Evolutionary conservation across 345 rosid genomes (phyloP), one percentile per base, ranked within the genome.

Genomic region (Ceriops tagal): DNA sequence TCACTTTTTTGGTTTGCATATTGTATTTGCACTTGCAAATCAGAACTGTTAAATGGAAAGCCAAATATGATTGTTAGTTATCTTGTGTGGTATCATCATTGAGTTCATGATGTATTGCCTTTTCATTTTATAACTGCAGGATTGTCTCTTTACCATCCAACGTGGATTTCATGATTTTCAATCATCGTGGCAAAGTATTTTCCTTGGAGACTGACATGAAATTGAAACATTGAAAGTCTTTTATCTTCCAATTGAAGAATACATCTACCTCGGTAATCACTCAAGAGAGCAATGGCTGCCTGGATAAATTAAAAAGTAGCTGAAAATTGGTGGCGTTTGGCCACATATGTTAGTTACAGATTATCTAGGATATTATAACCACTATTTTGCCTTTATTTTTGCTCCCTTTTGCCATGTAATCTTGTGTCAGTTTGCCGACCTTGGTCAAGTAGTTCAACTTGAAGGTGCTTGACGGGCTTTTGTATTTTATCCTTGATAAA

Each of bases 101-200:
- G 18, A 15, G 18, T 43, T 43, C 49, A 43, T 5, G 4, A 15
- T 43, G 49, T 43, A 43, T 43, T 43, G 13, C 49, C 15, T 21
- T 51, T 15, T 60, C 47, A 53, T 39, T 62, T 64, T 73, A 60
- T 74, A 60, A 39, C 32, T 81, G 83, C 86, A 92, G 98, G 91
- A 82, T 89, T 51, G 97, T 89, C n/a, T 84, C 91, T 43, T 77
- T 92, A 61, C 89, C 99, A 20, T 89, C 80, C 55, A 95, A 86
- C 79, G 64, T 89, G 32, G 99, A 92, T 70, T 95, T 86, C 86
- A 87, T 90, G 91, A 89, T 89, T 69, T 92, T 92, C 81, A 88
- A 90, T 74, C 98, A 92, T 64, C 90, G 93, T 34, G 93, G 91
- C 61, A 78, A 78, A 56, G 78, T 75, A 18, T 83, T 83, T 64